These are phyloP conservation scores for Aureobasidium melanogenum DNA, from an alignment of 2,329 filamentous ascomycete genomes.

Conservation along the genomic window DNA sequence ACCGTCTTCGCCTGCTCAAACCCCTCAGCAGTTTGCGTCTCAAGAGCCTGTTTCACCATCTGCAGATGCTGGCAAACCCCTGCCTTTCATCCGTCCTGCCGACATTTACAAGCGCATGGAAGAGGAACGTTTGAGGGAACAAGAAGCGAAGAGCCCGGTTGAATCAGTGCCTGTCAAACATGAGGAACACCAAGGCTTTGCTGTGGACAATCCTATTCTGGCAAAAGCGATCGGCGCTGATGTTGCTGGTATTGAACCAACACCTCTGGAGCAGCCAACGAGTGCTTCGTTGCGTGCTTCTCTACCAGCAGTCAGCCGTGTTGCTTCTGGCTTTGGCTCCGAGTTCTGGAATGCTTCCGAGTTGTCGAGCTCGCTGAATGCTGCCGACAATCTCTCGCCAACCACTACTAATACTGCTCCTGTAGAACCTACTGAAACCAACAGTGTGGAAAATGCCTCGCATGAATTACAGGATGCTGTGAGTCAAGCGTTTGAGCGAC, in stretches of 20 bases:
- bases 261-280: not conserved
- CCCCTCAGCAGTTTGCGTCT: slow-evolving; percentile 9
- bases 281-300: slow-evolving; percentile 3
- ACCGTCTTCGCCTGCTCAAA: slow-evolving; percentile 3
- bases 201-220: slow-evolving; percentile 17
- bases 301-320: slow-evolving; percentile 35
- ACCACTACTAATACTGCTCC: not conserved
- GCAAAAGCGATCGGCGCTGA: slow-evolving; percentile 16
- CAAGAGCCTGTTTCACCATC: slow-evolving; percentile 9
- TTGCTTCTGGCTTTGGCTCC: slow-evolving; percentile 33
- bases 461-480: slow-evolving; percentile 39
- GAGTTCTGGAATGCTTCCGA: slow-evolving; percentile 21
- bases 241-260: not conserved
- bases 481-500: slow-evolving; percentile 55
- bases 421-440: not conserved
- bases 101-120: slow-evolving; percentile 68
- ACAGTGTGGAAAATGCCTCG: slow-evolving; percentile 32
- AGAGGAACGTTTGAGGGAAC: slow-evolving; percentile 48
- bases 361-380: not conserved
- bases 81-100: slow-evolving; percentile 61
- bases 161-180: slow-evolving; percentile 30
- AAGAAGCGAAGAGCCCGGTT: slow-evolving; percentile 31
- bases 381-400: not conserved
- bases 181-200: slow-evolving; percentile 43
- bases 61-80: slow-evolving; percentile 21